Evolutionary conservation across 1,284 basidiomycete species (phyloP).

Genomic region (Golubevia pallescens): DNA sequence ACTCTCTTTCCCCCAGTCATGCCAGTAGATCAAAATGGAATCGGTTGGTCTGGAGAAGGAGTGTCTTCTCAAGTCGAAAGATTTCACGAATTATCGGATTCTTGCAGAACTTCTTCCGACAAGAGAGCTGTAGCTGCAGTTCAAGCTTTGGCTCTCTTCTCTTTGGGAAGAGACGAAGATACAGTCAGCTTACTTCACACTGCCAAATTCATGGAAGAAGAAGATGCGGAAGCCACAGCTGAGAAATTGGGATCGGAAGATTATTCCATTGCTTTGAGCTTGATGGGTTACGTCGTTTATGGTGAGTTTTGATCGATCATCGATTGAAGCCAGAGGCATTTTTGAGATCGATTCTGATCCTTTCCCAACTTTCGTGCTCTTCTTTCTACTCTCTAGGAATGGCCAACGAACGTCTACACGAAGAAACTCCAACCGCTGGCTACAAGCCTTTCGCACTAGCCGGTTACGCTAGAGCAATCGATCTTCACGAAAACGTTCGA

Average conservation of each 20-base stretch:
- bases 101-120: background rate
- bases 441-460: conserved; percentile 40
- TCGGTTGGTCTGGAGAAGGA: conserved; percentile 38
- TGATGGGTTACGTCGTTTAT: conserved; percentile 47
- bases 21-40: conserved; percentile 15
- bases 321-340: background rate
- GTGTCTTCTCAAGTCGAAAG: conserved; percentile 24
- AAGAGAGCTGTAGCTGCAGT: conserved; percentile 20
- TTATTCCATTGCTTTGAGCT: conserved; percentile 27
- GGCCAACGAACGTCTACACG: conserved; percentile 51
- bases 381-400: conserved; percentile 18
- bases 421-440: conserved; percentile 24
- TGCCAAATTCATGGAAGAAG: conserved; percentile 35
- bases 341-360: background rate
- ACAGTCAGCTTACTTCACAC: conserved; percentile 44
- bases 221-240: conserved; percentile 19
- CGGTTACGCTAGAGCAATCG: conserved; percentile 50
- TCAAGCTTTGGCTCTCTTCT: conserved; percentile 42
- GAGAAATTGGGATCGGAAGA: conserved; percentile 23
- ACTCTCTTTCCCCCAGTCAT: conserved; percentile 43
- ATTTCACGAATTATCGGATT: conserved; percentile 22
- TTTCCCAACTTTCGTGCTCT: background rate
- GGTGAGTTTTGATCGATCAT: conserved; percentile 14
- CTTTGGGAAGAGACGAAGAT: conserved; percentile 48
- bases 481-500: conserved; percentile 50